Conservation (phyloP, 306 rosid species). For the Fragaria iinumae region DNA sequence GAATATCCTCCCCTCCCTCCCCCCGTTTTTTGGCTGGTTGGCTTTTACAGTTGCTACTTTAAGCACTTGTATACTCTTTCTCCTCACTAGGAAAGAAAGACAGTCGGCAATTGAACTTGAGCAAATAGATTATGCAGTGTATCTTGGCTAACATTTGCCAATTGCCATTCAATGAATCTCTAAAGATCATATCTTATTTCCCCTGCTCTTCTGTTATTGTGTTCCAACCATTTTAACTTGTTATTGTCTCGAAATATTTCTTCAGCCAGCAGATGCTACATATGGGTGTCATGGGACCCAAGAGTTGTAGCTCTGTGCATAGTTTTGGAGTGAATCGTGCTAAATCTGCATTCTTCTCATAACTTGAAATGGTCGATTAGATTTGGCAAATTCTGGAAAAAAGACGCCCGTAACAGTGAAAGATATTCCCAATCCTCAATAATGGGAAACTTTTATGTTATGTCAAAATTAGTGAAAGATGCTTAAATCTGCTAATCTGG, state of each 20-base stretch:
- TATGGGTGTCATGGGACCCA: background rate
- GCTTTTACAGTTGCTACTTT: slow-evolving; percentile 33
- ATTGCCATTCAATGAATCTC: slow-evolving; percentile 18
- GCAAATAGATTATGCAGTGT: slow-evolving; percentile 51
- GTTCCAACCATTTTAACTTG: background rate
- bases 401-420: too few relatives aligned
- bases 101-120: slow-evolving; percentile 45
- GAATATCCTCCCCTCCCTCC: slow-evolving; percentile 20
- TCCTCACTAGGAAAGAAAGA: slow-evolving; percentile 32
- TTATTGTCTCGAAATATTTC: background rate
- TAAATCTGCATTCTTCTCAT: background rate
- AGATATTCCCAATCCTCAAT: background rate
- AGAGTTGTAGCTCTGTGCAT: background rate
- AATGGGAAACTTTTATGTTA: background rate
- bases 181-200: slow-evolving; percentile 2
- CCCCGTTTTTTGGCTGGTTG: slow-evolving; percentile 18
- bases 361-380: background rate
- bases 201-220: background rate
- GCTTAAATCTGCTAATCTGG: too few relatives aligned
- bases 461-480: too few relatives aligned
- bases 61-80: slow-evolving; percentile 46
- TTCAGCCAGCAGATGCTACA: background rate
- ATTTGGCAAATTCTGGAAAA: background rate
- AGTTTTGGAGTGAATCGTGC: background rate
- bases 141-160: slow-evolving; percentile 37